These are phyloP conservation scores for Cyberlindnera americana DNA, from an alignment of 805 yeast genomes.

Conservation along the genomic window DNA sequence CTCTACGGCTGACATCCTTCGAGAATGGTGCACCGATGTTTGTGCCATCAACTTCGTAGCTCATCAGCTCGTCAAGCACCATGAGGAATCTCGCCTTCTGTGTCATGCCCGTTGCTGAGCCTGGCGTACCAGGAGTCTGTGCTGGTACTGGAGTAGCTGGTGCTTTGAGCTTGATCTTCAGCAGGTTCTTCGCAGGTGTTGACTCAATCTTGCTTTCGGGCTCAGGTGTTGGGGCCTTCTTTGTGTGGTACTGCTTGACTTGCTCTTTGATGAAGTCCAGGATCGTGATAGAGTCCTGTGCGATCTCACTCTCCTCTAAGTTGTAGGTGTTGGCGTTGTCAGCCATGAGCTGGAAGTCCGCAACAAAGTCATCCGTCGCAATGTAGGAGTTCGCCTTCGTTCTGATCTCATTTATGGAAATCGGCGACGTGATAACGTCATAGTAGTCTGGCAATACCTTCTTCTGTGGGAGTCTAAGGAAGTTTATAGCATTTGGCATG, in stretches of 20 bases:
- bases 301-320: slow-evolving; percentile 62
- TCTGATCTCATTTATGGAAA: slow-evolving; percentile 66
- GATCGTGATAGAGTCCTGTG: slow-evolving; percentile 57
- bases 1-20: slow-evolving; percentile 65
- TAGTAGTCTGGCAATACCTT: slow-evolving; percentile 80
- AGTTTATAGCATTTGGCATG: slow-evolving; percentile 40
- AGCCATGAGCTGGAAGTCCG: slow-evolving; percentile 66
- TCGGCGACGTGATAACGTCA: slow-evolving; percentile 60
- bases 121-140: slow-evolving; percentile 2
- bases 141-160: slow-evolving; percentile 3
- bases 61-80: slow-evolving; percentile 18
- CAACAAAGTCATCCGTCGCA: slow-evolving; percentile 38
- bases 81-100: slow-evolving; percentile 18
- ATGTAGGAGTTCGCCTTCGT: slow-evolving; percentile 39
- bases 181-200: slow-evolving; percentile 11
- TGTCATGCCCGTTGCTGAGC: slow-evolving; percentile 9
- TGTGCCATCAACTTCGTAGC: slow-evolving; percentile 28
- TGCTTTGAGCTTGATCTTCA: slow-evolving; percentile 20
- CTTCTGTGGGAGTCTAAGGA: slow-evolving; percentile 68
- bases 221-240: background rate
- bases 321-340: slow-evolving; percentile 72
- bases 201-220: slow-evolving; percentile 10
- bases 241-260: slow-evolving; percentile 31
- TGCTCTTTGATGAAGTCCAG: slow-evolving; percentile 54
- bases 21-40: slow-evolving; percentile 66